Base-by-base conservation (phyloP, 2,329 filamentous ascomycete species). In the Diplodia seriata region DNA sequence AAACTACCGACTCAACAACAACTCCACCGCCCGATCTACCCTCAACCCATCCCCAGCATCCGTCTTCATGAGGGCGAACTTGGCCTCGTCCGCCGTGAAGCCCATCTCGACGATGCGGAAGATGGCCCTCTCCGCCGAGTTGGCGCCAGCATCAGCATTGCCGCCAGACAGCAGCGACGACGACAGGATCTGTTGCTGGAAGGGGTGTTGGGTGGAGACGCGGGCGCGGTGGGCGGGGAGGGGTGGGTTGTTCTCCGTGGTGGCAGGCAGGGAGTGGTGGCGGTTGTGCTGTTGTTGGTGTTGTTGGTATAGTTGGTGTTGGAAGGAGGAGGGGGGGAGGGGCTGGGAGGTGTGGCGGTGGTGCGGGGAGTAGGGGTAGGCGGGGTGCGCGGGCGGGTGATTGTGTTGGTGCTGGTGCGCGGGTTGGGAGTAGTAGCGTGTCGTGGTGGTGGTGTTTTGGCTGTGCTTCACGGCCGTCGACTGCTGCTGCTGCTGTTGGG, bases 1-100 rank as follows among this genome's bases (percentile, higher is more conserved):
- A 47, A 20, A 0, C 33, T 36, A 51, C 40, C 59, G 9, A 5
- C 57, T 55, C 20, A 86, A 73, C 70, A 90, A 76, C 68, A 87
- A 73, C 68, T 86, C 83, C 26, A 89, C 83, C 0, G 87, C 87
- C 4, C 83, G 81, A 71, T 87, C 82, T 11, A 86, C 80, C 68
- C 88, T 80, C 70, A 89, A 77, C 0, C 86, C 86, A 70, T 87
- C 85, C 0, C 87, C 87, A 15, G 82, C 83, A 74, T 89, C 87
- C 5, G 87, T 89, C 71, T 84, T 82, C 50, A 83, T 82, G 20
- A 90, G 76, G 20, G 87, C 87, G 72, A 84, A 82, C 68, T 84
- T 83, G 8, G 86, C 87, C 70, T 87, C 81, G 20, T 82, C 81
- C 18, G 83, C 78, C 8, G 81, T 81, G 70, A 89, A 90, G 0